Conservation (phyloP, 441 rosid species). For the Pelargonium citronellum region DNA sequence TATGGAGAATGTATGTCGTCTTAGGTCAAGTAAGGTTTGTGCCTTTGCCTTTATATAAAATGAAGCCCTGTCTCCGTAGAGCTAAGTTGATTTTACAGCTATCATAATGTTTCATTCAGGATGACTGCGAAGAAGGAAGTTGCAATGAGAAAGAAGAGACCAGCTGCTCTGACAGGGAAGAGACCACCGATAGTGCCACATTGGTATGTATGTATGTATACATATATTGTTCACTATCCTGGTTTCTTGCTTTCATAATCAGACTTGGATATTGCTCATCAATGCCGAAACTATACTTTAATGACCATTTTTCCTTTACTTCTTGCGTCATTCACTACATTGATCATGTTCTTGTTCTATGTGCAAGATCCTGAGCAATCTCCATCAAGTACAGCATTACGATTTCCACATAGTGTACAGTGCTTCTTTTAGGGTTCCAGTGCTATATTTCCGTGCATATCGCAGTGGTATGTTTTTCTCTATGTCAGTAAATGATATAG, state of each 20-base stretch:
- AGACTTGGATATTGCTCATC: background rate
- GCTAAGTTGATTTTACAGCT: background rate
- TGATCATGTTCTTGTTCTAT: slow-evolving; percentile 16
- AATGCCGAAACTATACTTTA: too few species aligned
- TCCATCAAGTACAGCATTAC: slow-evolving; percentile 44
- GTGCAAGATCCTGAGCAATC: slow-evolving; percentile 37
- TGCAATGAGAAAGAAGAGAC: slow-evolving; percentile 24
- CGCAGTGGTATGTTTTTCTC: slow-evolving; percentile 40
- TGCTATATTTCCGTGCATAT: slow-evolving; percentile 64
- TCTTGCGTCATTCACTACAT: background rate
- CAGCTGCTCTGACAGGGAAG: slow-evolving; percentile 31
- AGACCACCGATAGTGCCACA: slow-evolving; percentile 47
- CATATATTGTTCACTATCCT: background rate
- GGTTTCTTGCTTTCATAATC: too few species aligned
- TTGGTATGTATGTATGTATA: slow-evolving; percentile 43
- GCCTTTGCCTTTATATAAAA: slow-evolving; percentile 13
- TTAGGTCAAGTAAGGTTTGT: slow-evolving; percentile 35
- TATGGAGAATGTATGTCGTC: slow-evolving; percentile 46
- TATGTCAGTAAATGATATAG: background rate
- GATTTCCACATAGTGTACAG: slow-evolving; percentile 75
- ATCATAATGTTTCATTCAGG: slow-evolving; percentile 27
- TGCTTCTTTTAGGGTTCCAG: slow-evolving; percentile 63
- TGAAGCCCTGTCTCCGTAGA: background rate
- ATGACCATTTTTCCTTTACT: background rate
- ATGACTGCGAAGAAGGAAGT: slow-evolving; percentile 23